Conservation (phyloP, 208 protist genomes). For the Leishmania tropica region DNA sequence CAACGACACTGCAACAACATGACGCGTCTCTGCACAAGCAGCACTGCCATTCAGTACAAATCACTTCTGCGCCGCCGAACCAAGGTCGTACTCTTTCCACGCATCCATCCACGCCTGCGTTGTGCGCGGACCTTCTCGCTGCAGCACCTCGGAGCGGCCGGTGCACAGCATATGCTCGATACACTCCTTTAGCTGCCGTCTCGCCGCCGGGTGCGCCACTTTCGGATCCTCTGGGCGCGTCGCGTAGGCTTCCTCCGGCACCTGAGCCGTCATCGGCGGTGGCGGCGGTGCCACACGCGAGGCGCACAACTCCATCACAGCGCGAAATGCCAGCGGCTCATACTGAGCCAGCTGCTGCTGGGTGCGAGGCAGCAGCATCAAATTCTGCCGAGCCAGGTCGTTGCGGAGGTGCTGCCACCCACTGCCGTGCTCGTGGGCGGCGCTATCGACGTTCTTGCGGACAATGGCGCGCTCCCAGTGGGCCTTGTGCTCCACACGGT, state of each 20-base stretch:
- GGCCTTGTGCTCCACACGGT: slow-evolving; percentile 84
- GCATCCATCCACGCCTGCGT: slow-evolving; percentile 69
- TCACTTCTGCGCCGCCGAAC: slow-evolving; percentile 3
- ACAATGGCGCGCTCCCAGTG: slow-evolving; percentile 85
- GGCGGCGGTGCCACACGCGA: slow-evolving; percentile 82
- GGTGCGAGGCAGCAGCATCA: slow-evolving; percentile 70
- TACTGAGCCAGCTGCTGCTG: slow-evolving; percentile 87
- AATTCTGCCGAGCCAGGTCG: slow-evolving; percentile 83
- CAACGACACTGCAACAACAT: neutral
- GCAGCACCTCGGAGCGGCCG: slow-evolving; percentile 39
- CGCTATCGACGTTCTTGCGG: slow-evolving; percentile 88
- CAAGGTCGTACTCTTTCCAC: slow-evolving; percentile 83
- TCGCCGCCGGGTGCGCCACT: slow-evolving; percentile 54
- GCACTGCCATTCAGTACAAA: neutral
- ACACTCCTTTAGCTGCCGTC: slow-evolving; percentile 58
- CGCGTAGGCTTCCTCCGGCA: slow-evolving; percentile 75
- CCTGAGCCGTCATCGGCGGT: slow-evolving; percentile 53
- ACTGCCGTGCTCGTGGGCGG: slow-evolving; percentile 82
- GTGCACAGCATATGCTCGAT: slow-evolving; percentile 68
- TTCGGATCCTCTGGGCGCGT: slow-evolving; percentile 21
- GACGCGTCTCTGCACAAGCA: neutral
- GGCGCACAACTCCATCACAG: slow-evolving; percentile 83
- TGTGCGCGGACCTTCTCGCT: slow-evolving; percentile 35
- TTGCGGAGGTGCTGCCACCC: slow-evolving; percentile 79
- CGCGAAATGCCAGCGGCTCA: slow-evolving; percentile 88